Conservation (phyloP, 148 eudicot genomes). For the Chenopodium quinoa region DNA sequence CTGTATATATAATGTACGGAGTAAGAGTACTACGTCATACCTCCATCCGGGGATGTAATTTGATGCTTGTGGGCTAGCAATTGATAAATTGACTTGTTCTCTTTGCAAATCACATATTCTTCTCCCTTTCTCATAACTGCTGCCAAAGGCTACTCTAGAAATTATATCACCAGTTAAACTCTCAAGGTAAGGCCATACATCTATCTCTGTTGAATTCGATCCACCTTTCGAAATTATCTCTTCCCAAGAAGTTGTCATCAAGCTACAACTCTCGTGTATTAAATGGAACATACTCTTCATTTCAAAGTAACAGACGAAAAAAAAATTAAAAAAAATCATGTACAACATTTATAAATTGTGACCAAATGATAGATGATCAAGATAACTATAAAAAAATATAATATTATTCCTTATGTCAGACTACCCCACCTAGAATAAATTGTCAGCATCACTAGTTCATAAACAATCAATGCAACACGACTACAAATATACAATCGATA, state of each 20-base stretch:
- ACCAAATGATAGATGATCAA: no score
- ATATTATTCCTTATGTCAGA: no score
- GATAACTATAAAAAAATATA: no score
- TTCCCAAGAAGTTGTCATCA: slow-evolving; percentile 21
- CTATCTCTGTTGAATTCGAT: slow-evolving; percentile 4
- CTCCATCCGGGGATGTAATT: slow-evolving; percentile 29
- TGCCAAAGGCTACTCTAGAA: slow-evolving; percentile 26
- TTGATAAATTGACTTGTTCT: slow-evolving; percentile 16
- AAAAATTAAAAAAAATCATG: background rate
- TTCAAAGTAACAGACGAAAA: background rate
- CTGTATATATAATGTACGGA: no score
- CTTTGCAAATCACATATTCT: slow-evolving; percentile 18
- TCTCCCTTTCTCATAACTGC: slow-evolving; percentile 22
- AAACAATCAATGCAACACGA: no score
- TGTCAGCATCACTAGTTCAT: no score
- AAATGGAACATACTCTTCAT: slow-evolving; percentile 19
- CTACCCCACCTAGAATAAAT: no score
- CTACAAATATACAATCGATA: no score
- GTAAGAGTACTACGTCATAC: background rate
- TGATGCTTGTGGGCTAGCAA: slow-evolving; percentile 1
- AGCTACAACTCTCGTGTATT: slow-evolving; percentile 23
- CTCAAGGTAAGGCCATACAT: slow-evolving; percentile 24
- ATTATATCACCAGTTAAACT: slow-evolving; percentile 21
- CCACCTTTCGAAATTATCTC: background rate
- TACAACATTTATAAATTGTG: no score